Evolutionary conservation across 1,284 basidiomycete genomes (phyloP), one percentile per base, ranked within the genome.

Genomic region (Tylopilus sp.): DNA sequence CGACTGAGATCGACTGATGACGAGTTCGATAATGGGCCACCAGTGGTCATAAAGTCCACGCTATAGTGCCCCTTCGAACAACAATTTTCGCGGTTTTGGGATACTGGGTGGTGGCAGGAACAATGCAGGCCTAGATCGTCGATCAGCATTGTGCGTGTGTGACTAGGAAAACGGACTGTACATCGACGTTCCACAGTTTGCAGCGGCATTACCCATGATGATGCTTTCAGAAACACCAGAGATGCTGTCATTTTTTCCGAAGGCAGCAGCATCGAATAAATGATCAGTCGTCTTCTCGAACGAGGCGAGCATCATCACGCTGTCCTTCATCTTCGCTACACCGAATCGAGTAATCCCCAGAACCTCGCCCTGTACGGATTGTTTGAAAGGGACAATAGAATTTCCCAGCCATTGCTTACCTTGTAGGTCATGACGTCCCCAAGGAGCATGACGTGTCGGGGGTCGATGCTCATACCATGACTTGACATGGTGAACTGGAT

Each of bases 301-400:
- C 29, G 94, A 97, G 11, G 97, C 97, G 65, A 99, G 79, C 97
- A 99, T 99, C 63, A 99, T 83, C 2, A 98, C 95, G 64, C 94
- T 98, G 74, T 99, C 97, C 76, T 99, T 99, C 94, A 99, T 99
- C 76, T 99, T 99, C 24, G 96, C 94, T n/a, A 99, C 96, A 70
- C 97, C 97, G 74, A 99, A 99, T 22, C 97, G 90, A 10, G 97
- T 99, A 72, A 99, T 99, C 52, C 97, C 97, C 50, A 99, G 77
- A 7, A 99, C 94, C 72, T 99, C 96, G 50, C 97, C 97, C 90
- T 93, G 6, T 5, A 33, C 35, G 10, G 11, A 45, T 31, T 17
- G 13, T 44, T 39, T 9, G 36, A 32, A 17, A 41, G 17, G 37
- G 51, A 25, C 29, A 33, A 14, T 32, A 20, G 7, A n/a, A 14